phyloP scores from a whole-genome alignment of 805 yeast species.

The Teunomyces gatunensis region DNA sequence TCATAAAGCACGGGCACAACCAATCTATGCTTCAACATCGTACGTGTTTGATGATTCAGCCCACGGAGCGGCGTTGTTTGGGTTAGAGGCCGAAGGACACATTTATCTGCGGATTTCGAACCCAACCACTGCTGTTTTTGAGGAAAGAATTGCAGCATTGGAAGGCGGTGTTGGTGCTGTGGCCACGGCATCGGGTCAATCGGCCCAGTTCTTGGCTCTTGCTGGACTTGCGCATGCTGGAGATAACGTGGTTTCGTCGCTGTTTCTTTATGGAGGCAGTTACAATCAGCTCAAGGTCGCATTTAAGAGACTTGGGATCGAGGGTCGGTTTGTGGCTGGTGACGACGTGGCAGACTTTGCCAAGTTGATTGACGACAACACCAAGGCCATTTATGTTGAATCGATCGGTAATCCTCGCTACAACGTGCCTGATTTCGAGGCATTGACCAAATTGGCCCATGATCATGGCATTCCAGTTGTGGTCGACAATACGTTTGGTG shows the following conservation, averaged over 20 bases:
- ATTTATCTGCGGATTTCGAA: slow-evolving; percentile 89
- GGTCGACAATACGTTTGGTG: slow-evolving; percentile 96
- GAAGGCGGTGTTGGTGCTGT: slow-evolving; percentile 92
- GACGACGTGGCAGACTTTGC: slow-evolving; percentile 75
- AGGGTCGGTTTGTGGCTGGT: slow-evolving; percentile 80
- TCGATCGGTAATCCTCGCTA: slow-evolving; percentile 91
- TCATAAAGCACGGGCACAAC: slow-evolving; percentile 81
- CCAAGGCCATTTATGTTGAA: slow-evolving; percentile 88
- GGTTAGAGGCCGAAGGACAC: slow-evolving; percentile 77
- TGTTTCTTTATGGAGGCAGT: slow-evolving; percentile 92
- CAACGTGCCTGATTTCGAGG: slow-evolving; percentile 88
- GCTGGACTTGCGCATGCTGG: slow-evolving; percentile 83
- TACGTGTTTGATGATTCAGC: slow-evolving; percentile 83
- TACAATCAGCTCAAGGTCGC: slow-evolving; percentile 93
- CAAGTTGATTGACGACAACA: slow-evolving; percentile 71
- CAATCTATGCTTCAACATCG: slow-evolving; percentile 90
- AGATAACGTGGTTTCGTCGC: slow-evolving; percentile 84
- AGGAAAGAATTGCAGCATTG: slow-evolving; percentile 86
- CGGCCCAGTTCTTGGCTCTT: slow-evolving; percentile 87
- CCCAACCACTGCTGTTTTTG: slow-evolving; percentile 91
- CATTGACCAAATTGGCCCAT: slow-evolving; percentile 73
- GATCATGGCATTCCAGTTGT: slow-evolving; percentile 85
- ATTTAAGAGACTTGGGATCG: slow-evolving; percentile 85
- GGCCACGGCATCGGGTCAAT: slow-evolving; percentile 93
- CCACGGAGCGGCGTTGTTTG: slow-evolving; percentile 90